Percentiles rank a stretch among this genome's conserved stretches.
phyloP scores from a whole-genome alignment of 2,329 filamentous ascomycete genomes.

The Penicillium sp. region DNA sequence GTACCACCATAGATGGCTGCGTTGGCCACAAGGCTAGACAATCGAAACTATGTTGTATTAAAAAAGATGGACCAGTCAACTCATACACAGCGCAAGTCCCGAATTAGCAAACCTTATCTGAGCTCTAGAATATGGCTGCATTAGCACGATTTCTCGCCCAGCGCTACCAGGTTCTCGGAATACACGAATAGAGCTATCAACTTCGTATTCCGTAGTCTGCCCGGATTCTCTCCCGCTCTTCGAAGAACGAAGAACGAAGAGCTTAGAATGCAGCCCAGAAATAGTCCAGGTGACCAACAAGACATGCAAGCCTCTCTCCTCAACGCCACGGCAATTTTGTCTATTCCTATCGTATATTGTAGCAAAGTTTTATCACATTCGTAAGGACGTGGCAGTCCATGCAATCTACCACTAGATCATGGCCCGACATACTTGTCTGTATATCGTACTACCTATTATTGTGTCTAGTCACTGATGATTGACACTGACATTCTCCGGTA shows the following conservation, averaged over 20 bases:
- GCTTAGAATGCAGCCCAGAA: not conserved
- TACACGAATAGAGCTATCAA: constrained; percentile 11
- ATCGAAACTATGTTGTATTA: not conserved
- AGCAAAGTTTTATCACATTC: not conserved
- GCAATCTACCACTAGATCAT: constrained; percentile 9
- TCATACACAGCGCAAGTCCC: not conserved
- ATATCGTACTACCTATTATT: not conserved
- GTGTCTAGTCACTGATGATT: not conserved
- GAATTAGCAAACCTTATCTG: constrained; percentile 10
- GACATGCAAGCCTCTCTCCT: constrained; percentile 13
- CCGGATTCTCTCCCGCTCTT: constrained; percentile 9
- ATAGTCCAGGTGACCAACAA: not conserved
- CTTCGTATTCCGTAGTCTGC: constrained; percentile 8
- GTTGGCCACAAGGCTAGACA: not conserved
- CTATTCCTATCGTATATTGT: not conserved
- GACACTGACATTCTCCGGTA: constrained; percentile 5
- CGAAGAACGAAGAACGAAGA: not conserved
- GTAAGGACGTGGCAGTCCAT: not conserved
- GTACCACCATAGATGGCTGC: not conserved
- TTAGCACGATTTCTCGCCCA: constrained; percentile 6
- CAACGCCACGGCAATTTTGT: not conserved
- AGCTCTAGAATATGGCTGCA: constrained; percentile 5
- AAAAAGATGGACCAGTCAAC: not conserved
- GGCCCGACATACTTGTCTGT: constrained; percentile 5
- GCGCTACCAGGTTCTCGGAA: constrained; percentile 9